Percentiles rank a stretch among this genome's conserved stretches.
Evolutionary conservation across 2,329 filamentous ascomycete genomes (phyloP).

Genomic region (Xylariaceae sp.): DNA sequence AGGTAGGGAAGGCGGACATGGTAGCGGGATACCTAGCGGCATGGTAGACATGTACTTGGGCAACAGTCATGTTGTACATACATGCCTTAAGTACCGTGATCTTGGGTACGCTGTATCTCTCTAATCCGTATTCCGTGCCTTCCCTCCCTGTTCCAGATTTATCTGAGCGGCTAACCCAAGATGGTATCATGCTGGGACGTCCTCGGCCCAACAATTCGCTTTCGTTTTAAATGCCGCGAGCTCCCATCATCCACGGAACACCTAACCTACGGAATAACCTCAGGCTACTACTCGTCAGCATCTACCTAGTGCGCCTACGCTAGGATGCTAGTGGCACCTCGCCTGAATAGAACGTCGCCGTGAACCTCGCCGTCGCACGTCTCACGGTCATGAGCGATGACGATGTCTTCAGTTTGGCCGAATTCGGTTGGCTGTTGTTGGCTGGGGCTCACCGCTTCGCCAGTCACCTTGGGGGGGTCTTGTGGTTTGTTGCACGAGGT

Average conservation of each 20-base stretch:
- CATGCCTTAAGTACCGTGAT: neutral
- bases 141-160: too few species aligned
- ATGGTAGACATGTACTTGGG: neutral
- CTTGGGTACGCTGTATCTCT: neutral
- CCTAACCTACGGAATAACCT: too few species aligned
- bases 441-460: conserved; percentile 17
- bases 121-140: neutral
- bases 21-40: too few species aligned
- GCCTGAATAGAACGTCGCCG: neutral
- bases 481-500: conserved; percentile 12
- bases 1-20: too few species aligned
- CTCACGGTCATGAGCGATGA: neutral
- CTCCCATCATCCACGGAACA: neutral
- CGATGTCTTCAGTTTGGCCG: conserved; percentile 13
- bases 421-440: conserved; percentile 3
- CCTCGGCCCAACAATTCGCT: neutral
- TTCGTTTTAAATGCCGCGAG: neutral
- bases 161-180: too few species aligned
- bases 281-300: too few species aligned
- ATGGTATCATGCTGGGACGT: neutral
- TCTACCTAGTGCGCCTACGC: too few species aligned
- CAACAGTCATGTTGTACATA: neutral
- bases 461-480: conserved; percentile 4
- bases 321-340: neutral
- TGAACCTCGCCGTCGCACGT: neutral